Evolutionary conservation across 305 asterid species (phyloP).

Genomic region (Fraxinus angustifolia): DNA sequence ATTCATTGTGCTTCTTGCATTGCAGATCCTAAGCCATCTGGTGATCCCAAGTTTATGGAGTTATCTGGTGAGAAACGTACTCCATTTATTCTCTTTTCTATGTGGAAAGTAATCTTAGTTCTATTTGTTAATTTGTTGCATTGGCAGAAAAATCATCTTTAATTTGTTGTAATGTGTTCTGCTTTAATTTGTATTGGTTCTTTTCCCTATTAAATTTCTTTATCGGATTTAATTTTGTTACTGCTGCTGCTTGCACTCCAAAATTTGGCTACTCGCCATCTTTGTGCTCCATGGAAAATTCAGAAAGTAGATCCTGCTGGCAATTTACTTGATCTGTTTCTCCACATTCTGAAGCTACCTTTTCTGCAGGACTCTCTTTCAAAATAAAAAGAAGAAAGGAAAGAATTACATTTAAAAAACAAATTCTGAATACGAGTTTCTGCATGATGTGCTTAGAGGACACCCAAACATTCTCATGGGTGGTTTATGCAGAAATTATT

Average conservation of each 20-base stretch:
- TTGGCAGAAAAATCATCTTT: slow-evolving; percentile 1
- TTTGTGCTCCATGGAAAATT: background rate
- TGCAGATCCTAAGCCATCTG: slow-evolving; percentile 78
- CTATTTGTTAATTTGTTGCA: slow-evolving; percentile 8
- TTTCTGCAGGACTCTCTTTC: background rate
- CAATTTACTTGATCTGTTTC: background rate
- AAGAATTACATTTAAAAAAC: background rate
- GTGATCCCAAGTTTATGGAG: slow-evolving; percentile 76
- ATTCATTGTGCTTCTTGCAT: slow-evolving; percentile 22
- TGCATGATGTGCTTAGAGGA: background rate
- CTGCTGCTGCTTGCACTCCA: background rate
- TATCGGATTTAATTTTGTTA: slow-evolving; percentile 10
- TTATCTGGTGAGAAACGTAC: slow-evolving; percentile 62
- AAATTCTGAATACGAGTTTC: background rate
- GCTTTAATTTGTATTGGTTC: background rate
- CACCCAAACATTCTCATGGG: background rate
- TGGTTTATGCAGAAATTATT: background rate
- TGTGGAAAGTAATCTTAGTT: slow-evolving; percentile 12
- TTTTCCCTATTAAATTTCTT: background rate
- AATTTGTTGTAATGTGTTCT: background rate
- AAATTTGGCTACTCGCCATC: background rate
- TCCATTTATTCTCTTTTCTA: slow-evolving; percentile 22
- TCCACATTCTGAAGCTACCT: background rate
- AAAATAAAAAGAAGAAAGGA: background rate
- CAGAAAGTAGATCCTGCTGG: background rate